Conservation (phyloP, 1,284 basidiomycete genomes). For the Lignosus rhinocerotis region DNA sequence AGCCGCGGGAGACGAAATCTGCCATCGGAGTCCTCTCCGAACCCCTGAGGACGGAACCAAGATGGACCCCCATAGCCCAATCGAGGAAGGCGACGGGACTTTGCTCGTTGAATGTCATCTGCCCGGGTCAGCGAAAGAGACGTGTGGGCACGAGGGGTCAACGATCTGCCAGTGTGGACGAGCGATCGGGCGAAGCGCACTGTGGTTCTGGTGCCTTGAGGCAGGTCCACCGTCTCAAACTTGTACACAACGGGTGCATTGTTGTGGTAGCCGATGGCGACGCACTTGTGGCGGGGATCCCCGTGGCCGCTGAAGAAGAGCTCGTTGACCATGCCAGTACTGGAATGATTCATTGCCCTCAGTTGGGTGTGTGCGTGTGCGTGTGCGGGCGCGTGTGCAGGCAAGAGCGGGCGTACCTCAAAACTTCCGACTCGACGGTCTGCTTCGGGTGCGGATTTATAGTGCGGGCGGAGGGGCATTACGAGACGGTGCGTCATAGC, state of each 20-base stretch:
- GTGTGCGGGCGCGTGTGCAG: background rate
- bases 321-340: conserved; percentile 36
- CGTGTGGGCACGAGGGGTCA: conserved; percentile 9
- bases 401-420: background rate
- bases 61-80: conserved; percentile 55
- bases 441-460: conserved; percentile 1
- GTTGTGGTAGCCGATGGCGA: conserved; percentile 58
- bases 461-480: background rate
- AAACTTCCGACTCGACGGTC: background rate
- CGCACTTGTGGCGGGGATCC: conserved; percentile 62
- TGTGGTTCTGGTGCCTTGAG: conserved; percentile 22
- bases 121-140: conserved; percentile 1
- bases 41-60: conserved; percentile 59
- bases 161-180: conserved; percentile 14
- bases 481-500: conserved; percentile 6
- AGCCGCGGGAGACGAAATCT: conserved; percentile 55
- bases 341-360: background rate
- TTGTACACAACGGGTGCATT: conserved; percentile 62
- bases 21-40: conserved; percentile 59
- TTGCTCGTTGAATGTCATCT: conserved; percentile 47
- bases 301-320: conserved; percentile 70
- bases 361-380: background rate
- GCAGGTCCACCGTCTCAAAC: conserved; percentile 53
- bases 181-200: conserved; percentile 18
- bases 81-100: conserved; percentile 59